Base-by-base conservation (phyloP, 345 rosid genomes). In the Arabis hirsuta region DNA sequence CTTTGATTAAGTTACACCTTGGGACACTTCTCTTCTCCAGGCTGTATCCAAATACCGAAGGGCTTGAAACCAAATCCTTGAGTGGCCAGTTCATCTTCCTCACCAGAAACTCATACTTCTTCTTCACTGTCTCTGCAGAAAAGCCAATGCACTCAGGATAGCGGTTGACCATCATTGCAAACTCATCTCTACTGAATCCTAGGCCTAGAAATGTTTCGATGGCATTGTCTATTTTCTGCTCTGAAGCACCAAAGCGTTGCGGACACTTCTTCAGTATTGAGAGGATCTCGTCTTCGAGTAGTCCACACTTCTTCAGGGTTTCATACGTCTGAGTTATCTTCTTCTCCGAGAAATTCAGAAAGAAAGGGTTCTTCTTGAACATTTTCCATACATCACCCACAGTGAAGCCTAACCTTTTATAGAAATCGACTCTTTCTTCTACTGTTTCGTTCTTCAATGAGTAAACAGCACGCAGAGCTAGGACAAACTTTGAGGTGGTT, bases 61-160 rank as follows among this genome's bases (percentile, higher is more conserved):
- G 82, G 45, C 0, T 12, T 4, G 11, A n/a, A 24, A 61, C 69
- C 12, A 79, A 2, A 10, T 7, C 46, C 46, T 26, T 10, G 19
- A 80, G 7, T 53, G 59, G 19, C 55, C 70, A 81, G n/a, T 76
- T 75, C 82, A 82, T 73, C 55, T 73, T 64, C 57, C 73, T 76
- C 55, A 80, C 77, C 24, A 82, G 26, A 69, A 72, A 79, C 46
- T 76, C 74, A 55, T 69, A 55, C 24, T 12, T 34, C 12, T 11
- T 44, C 29, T 4, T 65, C 8, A 65, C 32, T 9, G 12, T 11
- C 52, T 67, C 72, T 10, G 29, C 19, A 5, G 72, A 54, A 3
- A 29, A 67, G 1, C 4, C 9, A 24, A 67, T 2, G 2, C 39
- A 20, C 43, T 0, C 10, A 44, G 76, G 64, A 72, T 1, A n/a